Percentiles rank a stretch among this genome's conserved stretches.
These are phyloP conservation scores for Exophiala sideris DNA, from an alignment of 2,329 filamentous ascomycete genomes.

Conservation along the genomic window DNA sequence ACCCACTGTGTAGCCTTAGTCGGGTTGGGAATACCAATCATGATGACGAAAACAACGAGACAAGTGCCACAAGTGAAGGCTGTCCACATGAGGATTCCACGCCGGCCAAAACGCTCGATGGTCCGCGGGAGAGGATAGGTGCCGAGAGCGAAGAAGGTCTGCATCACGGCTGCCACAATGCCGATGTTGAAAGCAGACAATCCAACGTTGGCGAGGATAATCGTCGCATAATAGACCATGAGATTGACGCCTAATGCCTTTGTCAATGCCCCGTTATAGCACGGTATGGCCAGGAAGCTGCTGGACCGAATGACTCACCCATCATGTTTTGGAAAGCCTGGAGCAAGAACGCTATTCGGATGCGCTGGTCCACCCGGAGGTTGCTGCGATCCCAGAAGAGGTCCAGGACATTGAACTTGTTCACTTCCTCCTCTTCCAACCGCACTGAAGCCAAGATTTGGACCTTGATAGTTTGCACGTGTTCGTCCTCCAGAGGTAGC, in stretches of 20 bases:
- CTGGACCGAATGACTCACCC: slow-evolving; percentile 15
- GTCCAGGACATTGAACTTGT: slow-evolving; percentile 30
- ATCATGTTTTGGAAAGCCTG: slow-evolving; percentile 31
- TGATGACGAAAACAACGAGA: slow-evolving; percentile 21
- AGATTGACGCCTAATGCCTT: slow-evolving; percentile 31
- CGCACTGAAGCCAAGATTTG: slow-evolving; percentile 30
- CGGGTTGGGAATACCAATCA: slow-evolving; percentile 23
- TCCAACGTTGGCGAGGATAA: slow-evolving; percentile 20
- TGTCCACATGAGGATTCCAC: slow-evolving; percentile 19
- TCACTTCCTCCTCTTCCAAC: slow-evolving; percentile 21
- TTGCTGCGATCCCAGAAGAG: slow-evolving; percentile 36
- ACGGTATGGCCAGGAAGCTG: too few relatives aligned
- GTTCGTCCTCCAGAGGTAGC: slow-evolving; percentile 19
- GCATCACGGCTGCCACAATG: slow-evolving; percentile 21
- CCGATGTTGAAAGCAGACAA: slow-evolving; percentile 15
- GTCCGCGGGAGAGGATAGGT: slow-evolving; percentile 14
- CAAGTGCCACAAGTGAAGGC: slow-evolving; percentile 13
- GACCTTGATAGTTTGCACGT: slow-evolving; percentile 22
- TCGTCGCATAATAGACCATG: slow-evolving; percentile 24
- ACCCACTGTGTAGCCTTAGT: slow-evolving; percentile 15
- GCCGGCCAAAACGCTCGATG: slow-evolving; percentile 19
- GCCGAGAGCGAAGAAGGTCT: slow-evolving; percentile 19
- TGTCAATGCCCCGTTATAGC: neutral
- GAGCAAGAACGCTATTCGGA: slow-evolving; percentile 39
- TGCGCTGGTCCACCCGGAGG: slow-evolving; percentile 35